Conservation (phyloP, 768 basidiomycete species). For the Pisolithus microcarpus region DNA sequence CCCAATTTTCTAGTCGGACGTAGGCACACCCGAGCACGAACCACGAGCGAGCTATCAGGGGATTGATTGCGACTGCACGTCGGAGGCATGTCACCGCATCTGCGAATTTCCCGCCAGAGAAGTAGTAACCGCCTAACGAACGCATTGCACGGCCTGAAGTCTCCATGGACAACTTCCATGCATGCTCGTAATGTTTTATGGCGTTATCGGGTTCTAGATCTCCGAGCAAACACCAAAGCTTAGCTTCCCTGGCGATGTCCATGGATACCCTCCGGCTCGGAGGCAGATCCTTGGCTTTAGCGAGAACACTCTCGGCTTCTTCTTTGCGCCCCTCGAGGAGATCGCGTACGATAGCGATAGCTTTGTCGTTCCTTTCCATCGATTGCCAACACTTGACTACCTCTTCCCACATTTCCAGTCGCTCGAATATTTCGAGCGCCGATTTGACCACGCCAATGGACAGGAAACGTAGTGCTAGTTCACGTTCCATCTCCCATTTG, state of each 20-base stretch:
- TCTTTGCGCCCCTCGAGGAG: constrained; percentile 75
- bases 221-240: constrained; percentile 91
- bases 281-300: constrained; percentile 48
- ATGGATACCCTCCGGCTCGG: constrained; percentile 36
- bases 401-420: constrained; percentile 98
- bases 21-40: constrained; percentile 93
- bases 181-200: constrained; percentile 66
- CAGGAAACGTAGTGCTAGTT: constrained; percentile 79
- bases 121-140: constrained; percentile 80
- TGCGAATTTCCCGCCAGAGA: constrained; percentile 55
- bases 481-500: constrained; percentile 90
- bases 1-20: constrained; percentile 80
- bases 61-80: constrained; percentile 81
- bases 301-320: constrained; percentile 71
- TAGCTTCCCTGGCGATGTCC: constrained; percentile 73
- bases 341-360: constrained; percentile 74
- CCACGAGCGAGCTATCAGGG: constrained; percentile 83
- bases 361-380: constrained; percentile 74
- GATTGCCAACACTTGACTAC: constrained; percentile 83
- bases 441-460: constrained; percentile 82
- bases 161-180: constrained; percentile 75
- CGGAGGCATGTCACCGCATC: constrained; percentile 61
- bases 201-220: constrained; percentile 78
- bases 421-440: constrained; percentile 88
- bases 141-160: constrained; percentile 89